These are phyloP conservation scores for Alternaria longipes DNA, from an alignment of 2,329 filamentous ascomycete species.

Conservation along the genomic window DNA sequence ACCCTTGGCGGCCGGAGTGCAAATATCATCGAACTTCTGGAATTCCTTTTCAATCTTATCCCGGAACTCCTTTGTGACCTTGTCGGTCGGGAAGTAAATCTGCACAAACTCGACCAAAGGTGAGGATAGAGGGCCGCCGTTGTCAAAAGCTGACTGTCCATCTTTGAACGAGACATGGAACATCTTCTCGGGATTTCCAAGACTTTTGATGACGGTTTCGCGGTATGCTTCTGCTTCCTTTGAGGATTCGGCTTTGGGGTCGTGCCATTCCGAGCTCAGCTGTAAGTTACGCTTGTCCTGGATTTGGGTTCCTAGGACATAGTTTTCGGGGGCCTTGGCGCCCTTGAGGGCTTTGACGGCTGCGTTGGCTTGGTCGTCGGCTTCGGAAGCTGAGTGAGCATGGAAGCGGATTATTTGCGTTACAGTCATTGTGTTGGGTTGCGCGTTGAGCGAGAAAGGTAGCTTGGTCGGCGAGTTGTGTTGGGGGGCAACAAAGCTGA, in stretches of 20 bases:
- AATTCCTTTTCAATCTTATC: not conserved
- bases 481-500: not conserved
- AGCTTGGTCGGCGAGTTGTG: not conserved
- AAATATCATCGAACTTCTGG: not conserved
- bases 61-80: not conserved
- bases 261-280: conserved; percentile 13
- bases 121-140: not conserved
- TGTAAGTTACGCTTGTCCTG: conserved; percentile 4
- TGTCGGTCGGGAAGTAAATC: not conserved
- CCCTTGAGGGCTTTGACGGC: conserved; percentile 11
- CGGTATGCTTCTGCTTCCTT: conserved; percentile 1
- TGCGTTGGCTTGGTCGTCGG: not conserved
- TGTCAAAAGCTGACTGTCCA: not conserved
- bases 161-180: not conserved
- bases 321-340: conserved; percentile 11
- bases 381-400: not conserved
- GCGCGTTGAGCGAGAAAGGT: not conserved
- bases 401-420: conserved; percentile 12
- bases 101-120: conserved; percentile 15
- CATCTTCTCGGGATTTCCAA: conserved; percentile 5
- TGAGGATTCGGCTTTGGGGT: not conserved
- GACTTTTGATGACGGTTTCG: not conserved
- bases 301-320: conserved; percentile 4
- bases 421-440: conserved; percentile 1
- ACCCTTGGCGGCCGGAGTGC: not conserved